Conservation (phyloP, 768 basidiomycete species). For the Mycena crocata region DNA sequence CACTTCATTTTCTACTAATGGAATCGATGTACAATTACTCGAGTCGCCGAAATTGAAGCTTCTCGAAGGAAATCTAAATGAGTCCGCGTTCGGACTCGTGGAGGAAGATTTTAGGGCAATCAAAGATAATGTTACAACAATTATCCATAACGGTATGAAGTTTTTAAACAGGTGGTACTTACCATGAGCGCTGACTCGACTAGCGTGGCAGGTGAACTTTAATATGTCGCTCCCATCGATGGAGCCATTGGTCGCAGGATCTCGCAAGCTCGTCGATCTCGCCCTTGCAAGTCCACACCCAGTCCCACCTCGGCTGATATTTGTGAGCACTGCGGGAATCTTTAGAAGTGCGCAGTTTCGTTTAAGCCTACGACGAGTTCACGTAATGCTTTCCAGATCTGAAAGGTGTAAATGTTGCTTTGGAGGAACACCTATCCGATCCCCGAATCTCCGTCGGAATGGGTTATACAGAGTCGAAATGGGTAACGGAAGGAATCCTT, state of each 20-base stretch:
- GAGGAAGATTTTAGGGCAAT: conserved; percentile 33
- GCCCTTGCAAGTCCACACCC: conserved; percentile 41
- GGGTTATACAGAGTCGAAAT: conserved; percentile 56
- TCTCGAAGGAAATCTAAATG: conserved; percentile 36
- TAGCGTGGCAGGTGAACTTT: conserved; percentile 53
- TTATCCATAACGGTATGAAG: conserved; percentile 47
- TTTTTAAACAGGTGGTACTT: background rate
- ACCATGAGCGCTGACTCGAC: background rate
- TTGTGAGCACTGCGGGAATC: conserved; percentile 45
- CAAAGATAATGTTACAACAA: conserved; percentile 32
- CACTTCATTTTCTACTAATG: conserved; percentile 38
- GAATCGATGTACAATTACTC: conserved; percentile 35
- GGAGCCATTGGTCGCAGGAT: conserved; percentile 42
- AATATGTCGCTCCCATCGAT: conserved; percentile 45
- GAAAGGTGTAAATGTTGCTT: conserved; percentile 32
- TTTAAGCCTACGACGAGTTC: background rate
- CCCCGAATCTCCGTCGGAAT: conserved; percentile 43
- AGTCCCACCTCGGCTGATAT: conserved; percentile 43
- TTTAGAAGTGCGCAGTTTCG: conserved; percentile 38
- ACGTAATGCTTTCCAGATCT: background rate
- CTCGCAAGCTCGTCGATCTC: conserved; percentile 48
- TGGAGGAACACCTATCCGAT: conserved; percentile 40
- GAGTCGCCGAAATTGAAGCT: conserved; percentile 39
- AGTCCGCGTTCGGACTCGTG: conserved; percentile 19
- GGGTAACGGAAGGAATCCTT: conserved; percentile 52